A percentile compares a stretch with the other conserved stretches of the same genome.
Evolutionary conservation across 345 rosid genomes (phyloP).

Genomic region (Mallotus nudiflorus): DNA sequence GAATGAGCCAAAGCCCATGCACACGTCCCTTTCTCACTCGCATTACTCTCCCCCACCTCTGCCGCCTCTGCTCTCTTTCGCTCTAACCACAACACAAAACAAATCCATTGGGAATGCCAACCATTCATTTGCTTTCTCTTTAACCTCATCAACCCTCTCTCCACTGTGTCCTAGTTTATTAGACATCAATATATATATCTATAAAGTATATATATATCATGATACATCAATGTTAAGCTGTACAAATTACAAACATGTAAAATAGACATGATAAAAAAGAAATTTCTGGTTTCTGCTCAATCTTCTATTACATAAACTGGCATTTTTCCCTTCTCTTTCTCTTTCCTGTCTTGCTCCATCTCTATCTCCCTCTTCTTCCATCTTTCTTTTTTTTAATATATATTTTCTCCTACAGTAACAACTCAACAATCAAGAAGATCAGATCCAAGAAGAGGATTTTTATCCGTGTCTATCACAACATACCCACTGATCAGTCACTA

Average conservation of each 20-base stretch:
- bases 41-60: constrained; percentile 77
- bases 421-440: constrained; percentile 66
- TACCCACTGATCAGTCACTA: constrained; percentile 60
- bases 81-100: constrained; percentile 26
- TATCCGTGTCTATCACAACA: constrained; percentile 41
- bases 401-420: constrained; percentile 11
- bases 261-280: background rate
- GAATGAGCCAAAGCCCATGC: constrained; percentile 95
- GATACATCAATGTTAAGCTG: too few relatives aligned
- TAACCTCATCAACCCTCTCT: background rate
- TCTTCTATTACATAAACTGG: constrained; percentile 24
- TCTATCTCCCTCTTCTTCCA: constrained; percentile 6
- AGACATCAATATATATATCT: too few relatives aligned
- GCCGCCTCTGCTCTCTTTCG: constrained; percentile 62
- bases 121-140: constrained; percentile 23
- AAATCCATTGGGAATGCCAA: constrained; percentile 24
- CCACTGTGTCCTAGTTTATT: constrained; percentile 15
- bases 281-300: constrained; percentile 21
- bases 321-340: constrained; percentile 1
- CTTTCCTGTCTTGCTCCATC: constrained; percentile 3
- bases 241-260: constrained; percentile 12
- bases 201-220: too few relatives aligned
- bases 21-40: constrained; percentile 84
- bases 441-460: constrained; percentile 49
- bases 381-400: background rate